Evolutionary conservation across 345 rosid species (phyloP), one percentile per base, ranked within the genome.

Genomic region (Hirschfeldia incana): DNA sequence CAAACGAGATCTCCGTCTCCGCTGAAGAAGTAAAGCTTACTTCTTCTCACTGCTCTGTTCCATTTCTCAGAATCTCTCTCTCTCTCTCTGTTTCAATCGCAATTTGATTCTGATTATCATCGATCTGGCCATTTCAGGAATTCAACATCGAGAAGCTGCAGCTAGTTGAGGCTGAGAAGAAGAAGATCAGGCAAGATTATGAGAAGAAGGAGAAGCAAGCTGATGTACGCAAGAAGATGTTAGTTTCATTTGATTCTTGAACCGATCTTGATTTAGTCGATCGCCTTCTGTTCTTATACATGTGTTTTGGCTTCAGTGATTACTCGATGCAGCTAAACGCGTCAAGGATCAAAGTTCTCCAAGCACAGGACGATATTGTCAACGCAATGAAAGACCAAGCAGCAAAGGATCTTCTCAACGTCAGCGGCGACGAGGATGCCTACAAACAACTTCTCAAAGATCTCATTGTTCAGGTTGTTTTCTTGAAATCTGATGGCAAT

Each of bases 261-360:
- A 32, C 9, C 39, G 55, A 69, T 57, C 33, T 44, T 64, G 72
- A 13, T 15, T 68, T 53, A 16, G 62, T 44, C 27, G 57, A 60
- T 73, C 72, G 30, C 17, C 33, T 27, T 29, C 10, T 49, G 59
- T 46, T 32, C 62, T 53, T 9, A 44, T 33, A 36, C 53, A 68
- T 46, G 76, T 27, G 27, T 26, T 16, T 53, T 21, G n/a, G 21
- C 42, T 76, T 65, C 88, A 93, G 99, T 74, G 99, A 96, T 83
- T 96, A 93, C 83, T 95, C 99, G 30, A 95, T 95, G 99, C 99
- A 93, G 88, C 92, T 95, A 3, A 95, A 95, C 87, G 94, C 98
- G 2, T 95, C 99, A 71, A 84, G 99, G 86, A 93, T 95, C 84
- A 93, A 93, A 84, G 91, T 95, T 82, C 99, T 95, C 87, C 99